Conservation (phyloP, 371 early-diverging fungal species). For the Dentiscutata heterogama region DNA sequence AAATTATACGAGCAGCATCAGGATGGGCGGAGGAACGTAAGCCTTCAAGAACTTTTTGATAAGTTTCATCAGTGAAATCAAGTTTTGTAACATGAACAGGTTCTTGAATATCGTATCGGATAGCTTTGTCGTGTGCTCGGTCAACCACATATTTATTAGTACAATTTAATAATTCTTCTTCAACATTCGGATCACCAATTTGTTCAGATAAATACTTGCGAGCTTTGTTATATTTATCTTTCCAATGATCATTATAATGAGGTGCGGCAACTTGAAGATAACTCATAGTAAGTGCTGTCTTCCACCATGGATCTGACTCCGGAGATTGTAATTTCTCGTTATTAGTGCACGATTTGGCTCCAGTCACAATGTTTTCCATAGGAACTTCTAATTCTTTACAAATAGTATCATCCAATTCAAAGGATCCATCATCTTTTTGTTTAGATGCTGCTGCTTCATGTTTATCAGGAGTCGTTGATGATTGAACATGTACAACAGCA, state of each 20-base stretch:
- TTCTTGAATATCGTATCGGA: not conserved
- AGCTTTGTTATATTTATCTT: not conserved
- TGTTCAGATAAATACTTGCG: not conserved
- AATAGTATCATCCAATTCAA: not conserved
- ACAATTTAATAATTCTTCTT: slow-evolving; percentile 1
- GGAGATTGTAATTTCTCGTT: not conserved
- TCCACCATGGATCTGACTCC: not conserved
- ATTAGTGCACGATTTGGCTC: not conserved
- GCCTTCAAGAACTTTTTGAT: not conserved
- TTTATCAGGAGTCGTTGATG: not conserved
- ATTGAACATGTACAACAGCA: not conserved
- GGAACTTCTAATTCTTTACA: not conserved
- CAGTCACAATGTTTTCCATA: not conserved
- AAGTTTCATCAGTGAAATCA: not conserved
- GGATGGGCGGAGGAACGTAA: not conserved
- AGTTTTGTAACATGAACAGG: not conserved
- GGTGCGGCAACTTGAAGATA: slow-evolving; percentile 10
- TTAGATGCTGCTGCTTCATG: not conserved
- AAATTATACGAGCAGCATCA: not conserved
- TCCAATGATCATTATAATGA: not conserved
- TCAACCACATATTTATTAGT: slow-evolving; percentile 28
- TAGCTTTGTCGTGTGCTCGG: not conserved
- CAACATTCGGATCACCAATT: not conserved
- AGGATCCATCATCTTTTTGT: slow-evolving; percentile 28
- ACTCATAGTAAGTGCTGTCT: not conserved